These are phyloP conservation scores for Calocybe indica DNA, from an alignment of 768 basidiomycete species.

Conservation along the genomic window DNA sequence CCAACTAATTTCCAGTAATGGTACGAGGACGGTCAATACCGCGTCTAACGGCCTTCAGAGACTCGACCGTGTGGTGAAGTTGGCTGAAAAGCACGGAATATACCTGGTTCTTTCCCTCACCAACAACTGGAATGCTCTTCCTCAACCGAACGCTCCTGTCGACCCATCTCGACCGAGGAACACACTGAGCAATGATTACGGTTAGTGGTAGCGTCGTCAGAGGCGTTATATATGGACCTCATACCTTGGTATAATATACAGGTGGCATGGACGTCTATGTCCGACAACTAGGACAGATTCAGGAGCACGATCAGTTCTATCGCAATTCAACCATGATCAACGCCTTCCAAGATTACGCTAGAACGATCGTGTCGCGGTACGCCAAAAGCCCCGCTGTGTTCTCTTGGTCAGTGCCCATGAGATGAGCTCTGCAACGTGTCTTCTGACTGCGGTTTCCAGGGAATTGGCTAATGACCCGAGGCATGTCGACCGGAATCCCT, in stretches of 20 bases:
- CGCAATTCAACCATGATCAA: constrained; percentile 40
- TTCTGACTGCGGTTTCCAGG: constrained; percentile 22
- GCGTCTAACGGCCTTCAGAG: constrained; percentile 60
- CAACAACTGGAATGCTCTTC: constrained; percentile 40
- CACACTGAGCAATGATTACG: constrained; percentile 57
- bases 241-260: constrained; percentile 11
- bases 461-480: constrained; percentile 55
- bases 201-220: constrained; percentile 21
- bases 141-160: no score
- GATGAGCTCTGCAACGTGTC: background rate
- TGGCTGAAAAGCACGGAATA: constrained; percentile 49
- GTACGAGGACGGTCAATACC: constrained; percentile 47
- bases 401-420: constrained; percentile 30
- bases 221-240: no score
- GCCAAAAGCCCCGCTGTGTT: constrained; percentile 47
- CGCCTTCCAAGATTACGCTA: constrained; percentile 54
- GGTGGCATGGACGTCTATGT: constrained; percentile 68
- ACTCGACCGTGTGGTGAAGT: constrained; percentile 49
- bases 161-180: constrained; percentile 23
- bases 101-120: constrained; percentile 52
- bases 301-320: constrained; percentile 56
- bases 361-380: constrained; percentile 50
- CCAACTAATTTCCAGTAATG: constrained; percentile 46
- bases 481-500: no score
- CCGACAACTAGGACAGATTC: constrained; percentile 35